Percentiles rank a stretch among this genome's conserved stretches.
Evolutionary conservation across 78 protist genomes (phyloP).

Genomic region (Dictyostelium intermedium): DNA sequence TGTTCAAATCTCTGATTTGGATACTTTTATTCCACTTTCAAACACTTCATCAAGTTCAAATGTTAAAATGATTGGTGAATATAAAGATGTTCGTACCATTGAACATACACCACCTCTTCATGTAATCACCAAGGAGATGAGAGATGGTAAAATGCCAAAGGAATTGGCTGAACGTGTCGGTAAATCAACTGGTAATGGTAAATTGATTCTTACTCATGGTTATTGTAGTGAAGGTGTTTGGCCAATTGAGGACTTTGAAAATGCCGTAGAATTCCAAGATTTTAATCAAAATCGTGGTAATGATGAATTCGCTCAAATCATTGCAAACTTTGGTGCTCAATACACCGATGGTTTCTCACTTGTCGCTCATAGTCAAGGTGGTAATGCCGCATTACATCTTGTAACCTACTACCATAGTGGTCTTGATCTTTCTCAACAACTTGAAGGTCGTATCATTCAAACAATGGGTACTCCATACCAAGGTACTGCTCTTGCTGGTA

Average conservation of each 20-base stretch:
- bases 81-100: constrained; percentile 24
- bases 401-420: constrained; percentile 57
- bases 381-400: constrained; percentile 58
- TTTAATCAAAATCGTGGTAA: constrained; percentile 35
- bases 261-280: constrained; percentile 61
- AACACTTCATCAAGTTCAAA: background rate
- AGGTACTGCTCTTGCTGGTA: constrained; percentile 82
- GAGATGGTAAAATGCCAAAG: constrained; percentile 78
- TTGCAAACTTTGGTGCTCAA: constrained; percentile 40
- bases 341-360: constrained; percentile 44
- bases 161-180: constrained; percentile 33
- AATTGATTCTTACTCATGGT: constrained; percentile 80
- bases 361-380: constrained; percentile 84
- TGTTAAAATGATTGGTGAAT: constrained; percentile 24
- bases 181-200: constrained; percentile 61
- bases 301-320: constrained; percentile 67
- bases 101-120: constrained; percentile 32
- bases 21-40: constrained; percentile 53
- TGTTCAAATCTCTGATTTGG: constrained; percentile 52
- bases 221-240: constrained; percentile 75
- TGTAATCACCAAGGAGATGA: constrained; percentile 74
- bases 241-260: constrained; percentile 23
- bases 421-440: constrained; percentile 14
- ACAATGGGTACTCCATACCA: constrained; percentile 81
- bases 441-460: constrained; percentile 73